These are phyloP conservation scores for Pestalotiopsis sp. DNA, from an alignment of 2,329 filamentous ascomycete genomes.

Conservation along the genomic window DNA sequence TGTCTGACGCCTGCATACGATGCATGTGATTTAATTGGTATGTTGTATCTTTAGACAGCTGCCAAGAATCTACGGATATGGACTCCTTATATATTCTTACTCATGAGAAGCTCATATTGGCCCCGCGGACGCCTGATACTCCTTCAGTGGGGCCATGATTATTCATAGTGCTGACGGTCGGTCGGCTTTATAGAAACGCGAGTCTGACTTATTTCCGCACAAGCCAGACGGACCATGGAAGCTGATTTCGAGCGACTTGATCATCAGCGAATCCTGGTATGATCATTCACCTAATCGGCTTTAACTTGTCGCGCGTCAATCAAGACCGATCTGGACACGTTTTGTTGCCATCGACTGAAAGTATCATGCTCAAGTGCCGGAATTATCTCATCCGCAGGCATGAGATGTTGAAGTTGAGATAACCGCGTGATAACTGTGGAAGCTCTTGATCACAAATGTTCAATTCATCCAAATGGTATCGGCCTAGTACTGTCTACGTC, in stretches of 20 bases:
- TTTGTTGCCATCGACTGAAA: neutral
- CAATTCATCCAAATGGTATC: no score
- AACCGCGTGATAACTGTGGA: no score
- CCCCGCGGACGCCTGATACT: neutral
- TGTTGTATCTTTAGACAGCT: neutral
- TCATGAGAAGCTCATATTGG: neutral
- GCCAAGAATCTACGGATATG: neutral
- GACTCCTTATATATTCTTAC: neutral
- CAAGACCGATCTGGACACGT: neutral
- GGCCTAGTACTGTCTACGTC: no score
- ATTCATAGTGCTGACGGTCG: neutral
- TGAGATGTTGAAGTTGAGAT: no score
- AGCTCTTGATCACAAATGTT: no score
- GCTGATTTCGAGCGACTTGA: neutral
- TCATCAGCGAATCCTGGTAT: neutral
- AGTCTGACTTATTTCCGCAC: neutral
- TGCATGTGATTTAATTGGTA: no score
- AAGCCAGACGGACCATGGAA: neutral
- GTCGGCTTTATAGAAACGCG: neutral
- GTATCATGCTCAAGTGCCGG: neutral
- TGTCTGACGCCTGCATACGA: no score
- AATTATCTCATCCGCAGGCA: neutral
- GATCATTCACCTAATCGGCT: neutral
- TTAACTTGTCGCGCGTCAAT: neutral
- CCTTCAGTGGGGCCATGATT: neutral